A percentile compares a stretch with the other conserved stretches of the same genome.
phyloP scores from a whole-genome alignment of 768 basidiomycete species.

The Mrakia hoshinonis region DNA sequence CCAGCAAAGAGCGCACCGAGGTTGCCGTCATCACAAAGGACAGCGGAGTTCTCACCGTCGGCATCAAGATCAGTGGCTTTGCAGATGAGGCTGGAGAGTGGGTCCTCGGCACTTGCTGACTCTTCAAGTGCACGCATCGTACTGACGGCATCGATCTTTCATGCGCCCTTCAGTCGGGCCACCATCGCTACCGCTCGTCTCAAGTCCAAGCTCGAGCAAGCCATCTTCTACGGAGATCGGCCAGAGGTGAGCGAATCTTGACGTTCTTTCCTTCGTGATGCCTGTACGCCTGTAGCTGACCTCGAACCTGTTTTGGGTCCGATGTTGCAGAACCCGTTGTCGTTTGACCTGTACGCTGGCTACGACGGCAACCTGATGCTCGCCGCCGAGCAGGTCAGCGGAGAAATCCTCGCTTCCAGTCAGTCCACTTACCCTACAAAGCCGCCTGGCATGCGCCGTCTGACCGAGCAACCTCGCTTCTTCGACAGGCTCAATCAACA shows the following conservation, averaged over 20 bases:
- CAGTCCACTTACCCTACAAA: slow-evolving; percentile 31
- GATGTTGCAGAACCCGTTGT: slow-evolving; percentile 43
- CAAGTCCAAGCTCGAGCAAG: slow-evolving; percentile 43
- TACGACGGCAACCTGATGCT: slow-evolving; percentile 39
- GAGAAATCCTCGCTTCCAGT: slow-evolving; percentile 59
- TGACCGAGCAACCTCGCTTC: too few species aligned
- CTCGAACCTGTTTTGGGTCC: neutral
- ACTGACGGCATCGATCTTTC: neutral
- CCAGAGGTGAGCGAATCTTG: slow-evolving; percentile 33
- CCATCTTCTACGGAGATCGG: slow-evolving; percentile 42
- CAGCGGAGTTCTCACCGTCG: slow-evolving; percentile 31
- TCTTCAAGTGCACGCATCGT: neutral
- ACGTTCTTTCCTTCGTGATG: neutral
- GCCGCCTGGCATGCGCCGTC: too few species aligned
- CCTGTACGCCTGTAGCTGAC: neutral
- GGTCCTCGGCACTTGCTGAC: neutral
- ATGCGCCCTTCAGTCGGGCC: slow-evolving; percentile 19
- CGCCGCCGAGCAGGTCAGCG: slow-evolving; percentile 39
- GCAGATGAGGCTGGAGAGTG: slow-evolving; percentile 21
- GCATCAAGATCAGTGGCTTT: slow-evolving; percentile 27
- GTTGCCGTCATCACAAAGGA: slow-evolving; percentile 33
- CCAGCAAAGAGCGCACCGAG: slow-evolving; percentile 12
- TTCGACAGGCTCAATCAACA: slow-evolving; percentile 52
- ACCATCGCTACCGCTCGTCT: slow-evolving; percentile 37
- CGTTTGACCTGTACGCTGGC: slow-evolving; percentile 39